Evolutionary conservation across 257 asterid genomes (phyloP).

Genomic region (Agastache rugosa): DNA sequence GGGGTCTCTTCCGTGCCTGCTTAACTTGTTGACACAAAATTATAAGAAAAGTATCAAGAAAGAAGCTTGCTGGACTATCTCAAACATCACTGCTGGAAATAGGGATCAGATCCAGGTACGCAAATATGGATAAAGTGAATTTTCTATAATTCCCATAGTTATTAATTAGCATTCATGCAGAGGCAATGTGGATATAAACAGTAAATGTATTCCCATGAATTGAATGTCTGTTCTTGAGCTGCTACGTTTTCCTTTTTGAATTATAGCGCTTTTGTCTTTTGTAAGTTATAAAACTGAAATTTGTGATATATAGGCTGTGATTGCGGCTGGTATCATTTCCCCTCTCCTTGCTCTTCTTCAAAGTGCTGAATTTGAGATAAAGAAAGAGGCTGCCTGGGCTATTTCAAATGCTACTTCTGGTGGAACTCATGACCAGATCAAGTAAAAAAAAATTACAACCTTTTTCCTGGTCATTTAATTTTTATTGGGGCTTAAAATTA

Average conservation of each 20-base stretch:
- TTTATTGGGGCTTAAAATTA: background rate
- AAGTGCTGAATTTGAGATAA: constrained; percentile 56
- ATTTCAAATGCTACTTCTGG: constrained; percentile 58
- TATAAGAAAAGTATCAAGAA: constrained; percentile 59
- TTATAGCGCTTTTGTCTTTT: background rate
- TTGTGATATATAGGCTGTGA: constrained; percentile 48
- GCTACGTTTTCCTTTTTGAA: background rate
- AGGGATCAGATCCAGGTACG: constrained; percentile 57
- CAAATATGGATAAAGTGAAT: background rate
- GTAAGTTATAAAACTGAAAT: background rate
- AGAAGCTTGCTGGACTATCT: constrained; percentile 65
- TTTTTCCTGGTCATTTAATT: background rate
- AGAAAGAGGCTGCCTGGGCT: constrained; percentile 66
- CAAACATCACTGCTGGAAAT: constrained; percentile 62
- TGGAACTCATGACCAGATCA: constrained; percentile 58
- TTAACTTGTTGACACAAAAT: constrained; percentile 53
- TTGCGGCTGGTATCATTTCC: constrained; percentile 47
- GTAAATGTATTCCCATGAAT: background rate
- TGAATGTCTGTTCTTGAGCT: background rate
- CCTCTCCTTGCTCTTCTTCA: constrained; percentile 52
- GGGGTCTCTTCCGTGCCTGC: constrained; percentile 54
- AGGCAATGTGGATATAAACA: background rate
- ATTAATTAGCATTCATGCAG: background rate
- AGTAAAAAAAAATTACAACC: constrained; percentile 35
- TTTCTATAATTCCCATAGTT: background rate